Conservation (phyloP, 306 rosid genomes). For the Hylodesmum podocarpum region DNA sequence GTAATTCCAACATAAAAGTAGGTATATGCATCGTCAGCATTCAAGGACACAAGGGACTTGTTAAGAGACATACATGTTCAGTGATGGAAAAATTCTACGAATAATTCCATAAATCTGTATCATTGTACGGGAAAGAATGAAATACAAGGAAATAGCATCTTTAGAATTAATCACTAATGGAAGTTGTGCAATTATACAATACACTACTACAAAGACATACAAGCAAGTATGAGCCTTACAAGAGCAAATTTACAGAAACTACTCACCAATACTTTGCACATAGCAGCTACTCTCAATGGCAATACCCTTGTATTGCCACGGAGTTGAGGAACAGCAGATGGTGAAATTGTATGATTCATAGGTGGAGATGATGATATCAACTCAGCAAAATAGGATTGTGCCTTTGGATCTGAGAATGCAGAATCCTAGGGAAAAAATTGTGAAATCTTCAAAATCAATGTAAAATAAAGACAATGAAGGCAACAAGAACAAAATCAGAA, state of each 20-base stretch:
- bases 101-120: not conserved
- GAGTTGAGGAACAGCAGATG: conserved; percentile 69
- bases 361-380: conserved; percentile 71
- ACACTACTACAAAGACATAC: not conserved
- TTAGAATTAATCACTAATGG: conserved; percentile 1
- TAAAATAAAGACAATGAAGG: not conserved
- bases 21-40: not conserved
- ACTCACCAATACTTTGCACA: conserved; percentile 91
- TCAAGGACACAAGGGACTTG: not conserved
- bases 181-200: conserved; percentile 13
- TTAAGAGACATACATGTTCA: not conserved
- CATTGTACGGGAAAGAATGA: not conserved
- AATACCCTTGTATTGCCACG: conserved; percentile 56
- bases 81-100: not conserved
- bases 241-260: conserved; percentile 12
- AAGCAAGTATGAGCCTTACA: not conserved
- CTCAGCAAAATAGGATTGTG: conserved; percentile 59
- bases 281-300: conserved; percentile 79
- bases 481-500: conserved; percentile 15
- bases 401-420: conserved; percentile 69
- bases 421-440: conserved; percentile 51
- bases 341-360: conserved; percentile 37
- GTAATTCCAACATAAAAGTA: not conserved
- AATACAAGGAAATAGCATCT: not conserved
- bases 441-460: conserved; percentile 16